Evolutionary conservation across 768 basidiomycete species (phyloP).

Genomic region (Boletales sp.): DNA sequence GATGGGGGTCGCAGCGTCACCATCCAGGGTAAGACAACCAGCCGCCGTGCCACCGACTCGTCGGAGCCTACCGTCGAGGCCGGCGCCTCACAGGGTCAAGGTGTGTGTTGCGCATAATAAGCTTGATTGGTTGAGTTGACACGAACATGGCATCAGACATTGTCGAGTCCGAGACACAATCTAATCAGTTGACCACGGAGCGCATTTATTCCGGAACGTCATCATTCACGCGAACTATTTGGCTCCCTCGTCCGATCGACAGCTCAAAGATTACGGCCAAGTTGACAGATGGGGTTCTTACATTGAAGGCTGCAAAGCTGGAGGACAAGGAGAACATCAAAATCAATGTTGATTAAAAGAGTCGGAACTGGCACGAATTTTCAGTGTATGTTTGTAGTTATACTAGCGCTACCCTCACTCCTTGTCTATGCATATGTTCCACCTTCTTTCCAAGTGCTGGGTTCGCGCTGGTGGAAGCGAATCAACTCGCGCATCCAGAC

Average conservation of each 20-base stretch:
- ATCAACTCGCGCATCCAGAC: constrained; percentile 31
- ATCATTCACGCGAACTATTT: constrained; percentile 65
- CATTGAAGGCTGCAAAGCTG: constrained; percentile 55
- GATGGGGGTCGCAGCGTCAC: constrained; percentile 68
- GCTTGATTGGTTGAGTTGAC: neutral
- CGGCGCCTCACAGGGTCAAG: constrained; percentile 19
- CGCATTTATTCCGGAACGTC: constrained; percentile 54
- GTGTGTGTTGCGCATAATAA: constrained; percentile 14
- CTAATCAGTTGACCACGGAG: constrained; percentile 55
- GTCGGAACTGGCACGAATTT: neutral
- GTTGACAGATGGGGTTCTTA: constrained; percentile 67
- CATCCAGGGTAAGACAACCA: constrained; percentile 60
- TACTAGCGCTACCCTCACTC: too few relatives aligned
- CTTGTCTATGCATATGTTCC: too few relatives aligned
- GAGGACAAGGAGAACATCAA: constrained; percentile 55
- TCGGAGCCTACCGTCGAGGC: constrained; percentile 17
- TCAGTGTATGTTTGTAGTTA: too few relatives aligned
- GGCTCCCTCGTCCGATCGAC: constrained; percentile 65
- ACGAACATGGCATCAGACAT: constrained; percentile 6
- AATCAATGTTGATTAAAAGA: constrained; percentile 35
- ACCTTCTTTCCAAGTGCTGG: constrained; percentile 2
- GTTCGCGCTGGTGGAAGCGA: constrained; percentile 35
- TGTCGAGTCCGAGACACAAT: constrained; percentile 16
- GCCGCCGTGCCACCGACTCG: constrained; percentile 20
- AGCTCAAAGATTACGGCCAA: constrained; percentile 56